These are phyloP conservation scores for Blastosporella zonata DNA, from an alignment of 1,284 basidiomycete genomes.

Conservation along the genomic window DNA sequence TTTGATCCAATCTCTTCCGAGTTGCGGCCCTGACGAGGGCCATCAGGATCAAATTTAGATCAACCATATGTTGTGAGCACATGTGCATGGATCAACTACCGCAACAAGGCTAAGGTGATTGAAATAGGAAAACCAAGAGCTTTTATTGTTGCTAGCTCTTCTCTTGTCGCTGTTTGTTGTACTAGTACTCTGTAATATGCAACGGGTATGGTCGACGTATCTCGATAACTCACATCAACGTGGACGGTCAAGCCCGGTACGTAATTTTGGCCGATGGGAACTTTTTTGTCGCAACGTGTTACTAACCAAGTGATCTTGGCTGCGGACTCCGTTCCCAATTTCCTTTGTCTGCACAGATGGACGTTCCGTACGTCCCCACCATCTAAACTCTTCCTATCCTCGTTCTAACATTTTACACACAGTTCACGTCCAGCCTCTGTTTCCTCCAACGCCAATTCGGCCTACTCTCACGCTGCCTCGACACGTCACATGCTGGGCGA, in stretches of 20 bases:
- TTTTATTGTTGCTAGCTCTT: background rate
- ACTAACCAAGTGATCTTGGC: constrained; percentile 14
- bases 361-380: constrained; percentile 26
- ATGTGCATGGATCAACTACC: background rate
- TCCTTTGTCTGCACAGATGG: constrained; percentile 24
- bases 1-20: too few species aligned
- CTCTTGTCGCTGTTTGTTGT: background rate
- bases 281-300: constrained; percentile 14
- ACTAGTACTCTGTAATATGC: constrained; percentile 30
- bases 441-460: constrained; percentile 30
- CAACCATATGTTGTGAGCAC: background rate
- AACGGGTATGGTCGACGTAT: constrained; percentile 51
- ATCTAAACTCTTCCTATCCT: background rate
- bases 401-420: constrained; percentile 14
- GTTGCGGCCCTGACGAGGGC: too few species aligned
- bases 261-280: constrained; percentile 15
- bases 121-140: background rate
- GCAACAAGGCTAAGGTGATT: background rate
- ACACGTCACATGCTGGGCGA: constrained; percentile 34
- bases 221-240: constrained; percentile 29
- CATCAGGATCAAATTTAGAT: background rate
- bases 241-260: constrained; percentile 19
- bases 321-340: constrained; percentile 4
- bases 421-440: constrained; percentile 29
- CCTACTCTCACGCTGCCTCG: constrained; percentile 32